A percentile compares a stretch with the other conserved stretches of the same genome.
These are phyloP conservation scores for Asterochloris sp. DNA, from an alignment of 139 green algal species.

Conservation along the genomic window DNA sequence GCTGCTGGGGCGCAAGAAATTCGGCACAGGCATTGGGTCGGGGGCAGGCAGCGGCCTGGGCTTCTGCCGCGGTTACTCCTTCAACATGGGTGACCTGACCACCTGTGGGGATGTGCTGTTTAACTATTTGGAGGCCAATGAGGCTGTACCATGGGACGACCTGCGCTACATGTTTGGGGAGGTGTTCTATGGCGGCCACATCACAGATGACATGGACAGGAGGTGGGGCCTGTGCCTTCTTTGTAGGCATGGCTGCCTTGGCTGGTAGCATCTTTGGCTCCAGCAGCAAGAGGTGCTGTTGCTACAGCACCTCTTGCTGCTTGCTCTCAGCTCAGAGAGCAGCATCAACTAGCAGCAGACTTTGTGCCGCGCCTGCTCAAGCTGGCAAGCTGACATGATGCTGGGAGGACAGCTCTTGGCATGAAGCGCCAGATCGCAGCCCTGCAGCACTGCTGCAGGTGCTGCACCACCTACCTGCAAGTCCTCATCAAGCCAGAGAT, in stretches of 20 bases:
- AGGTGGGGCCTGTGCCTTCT: conserved; percentile 14
- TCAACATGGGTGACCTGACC: conserved; percentile 86
- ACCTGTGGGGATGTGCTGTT: conserved; percentile 82
- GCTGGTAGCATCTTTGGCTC: no score
- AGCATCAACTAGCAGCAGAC: no score
- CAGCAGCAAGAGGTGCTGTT: no score
- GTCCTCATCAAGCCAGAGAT: conserved; percentile 76
- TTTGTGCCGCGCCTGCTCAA: no score
- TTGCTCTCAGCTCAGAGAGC: no score
- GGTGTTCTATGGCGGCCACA: conserved; percentile 87
- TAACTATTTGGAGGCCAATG: conserved; percentile 83
- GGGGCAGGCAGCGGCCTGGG: conserved; percentile 77
- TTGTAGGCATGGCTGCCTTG: no score
- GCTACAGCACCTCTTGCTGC: no score
- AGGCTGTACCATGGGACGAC: conserved; percentile 72
- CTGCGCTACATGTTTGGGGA: conserved; percentile 88
- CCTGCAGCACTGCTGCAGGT: conserved; percentile 14
- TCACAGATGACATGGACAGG: conserved; percentile 86
- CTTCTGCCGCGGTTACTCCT: conserved; percentile 86
- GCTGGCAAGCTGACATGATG: no score
- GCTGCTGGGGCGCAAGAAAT: conserved; percentile 87
- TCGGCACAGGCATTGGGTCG: conserved; percentile 79
- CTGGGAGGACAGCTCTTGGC: no score
- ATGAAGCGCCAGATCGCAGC: no score
- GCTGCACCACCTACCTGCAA: conserved; percentile 82